phyloP scores from a whole-genome alignment of 129 eudicot genomes.

The Cynara cardunculus region DNA sequence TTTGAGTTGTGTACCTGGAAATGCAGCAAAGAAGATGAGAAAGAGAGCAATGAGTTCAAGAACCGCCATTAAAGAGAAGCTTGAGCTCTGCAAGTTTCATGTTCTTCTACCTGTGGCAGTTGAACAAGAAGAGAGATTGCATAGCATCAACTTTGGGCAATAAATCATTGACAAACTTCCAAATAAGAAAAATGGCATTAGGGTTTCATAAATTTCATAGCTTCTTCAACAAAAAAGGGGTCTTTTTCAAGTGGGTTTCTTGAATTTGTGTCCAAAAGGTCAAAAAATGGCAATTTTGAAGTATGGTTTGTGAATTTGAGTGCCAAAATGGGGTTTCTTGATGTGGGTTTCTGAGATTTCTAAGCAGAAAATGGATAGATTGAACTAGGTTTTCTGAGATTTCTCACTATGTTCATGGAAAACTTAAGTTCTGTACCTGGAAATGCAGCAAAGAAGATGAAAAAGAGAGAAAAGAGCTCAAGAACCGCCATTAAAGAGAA shows the following conservation, averaged over 20 bases:
- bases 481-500: slow-evolving; percentile 54
- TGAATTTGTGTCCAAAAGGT: background rate
- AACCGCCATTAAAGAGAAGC: slow-evolving; percentile 55
- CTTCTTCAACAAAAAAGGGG: background rate
- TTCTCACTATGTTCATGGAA: background rate
- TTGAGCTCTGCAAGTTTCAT: slow-evolving; percentile 51
- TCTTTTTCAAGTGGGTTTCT: slow-evolving; percentile 3
- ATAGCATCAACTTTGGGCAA: slow-evolving; percentile 11
- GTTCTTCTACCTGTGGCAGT: slow-evolving; percentile 28
- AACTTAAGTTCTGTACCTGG: slow-evolving; percentile 36
- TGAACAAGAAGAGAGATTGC: slow-evolving; percentile 5
- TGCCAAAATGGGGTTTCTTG: background rate
- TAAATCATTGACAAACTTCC: slow-evolving; percentile 11
- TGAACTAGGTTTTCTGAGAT: slow-evolving; percentile 4
- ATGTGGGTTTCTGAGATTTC: slow-evolving; percentile 6
- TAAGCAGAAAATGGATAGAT: background rate
- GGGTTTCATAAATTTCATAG: slow-evolving; percentile 10
- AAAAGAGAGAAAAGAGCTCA: slow-evolving; percentile 28
- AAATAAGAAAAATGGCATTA: background rate
- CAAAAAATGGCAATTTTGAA: slow-evolving; percentile 4
- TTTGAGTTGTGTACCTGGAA: slow-evolving; percentile 35
- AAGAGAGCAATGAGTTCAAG: slow-evolving; percentile 30
- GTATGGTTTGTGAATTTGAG: slow-evolving; percentile 13
- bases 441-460: slow-evolving; percentile 31
- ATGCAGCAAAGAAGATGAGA: slow-evolving; percentile 27